Evolutionary conservation across 2,329 filamentous ascomycete genomes (phyloP).

Genomic region (Apiospora saccharicola): DNA sequence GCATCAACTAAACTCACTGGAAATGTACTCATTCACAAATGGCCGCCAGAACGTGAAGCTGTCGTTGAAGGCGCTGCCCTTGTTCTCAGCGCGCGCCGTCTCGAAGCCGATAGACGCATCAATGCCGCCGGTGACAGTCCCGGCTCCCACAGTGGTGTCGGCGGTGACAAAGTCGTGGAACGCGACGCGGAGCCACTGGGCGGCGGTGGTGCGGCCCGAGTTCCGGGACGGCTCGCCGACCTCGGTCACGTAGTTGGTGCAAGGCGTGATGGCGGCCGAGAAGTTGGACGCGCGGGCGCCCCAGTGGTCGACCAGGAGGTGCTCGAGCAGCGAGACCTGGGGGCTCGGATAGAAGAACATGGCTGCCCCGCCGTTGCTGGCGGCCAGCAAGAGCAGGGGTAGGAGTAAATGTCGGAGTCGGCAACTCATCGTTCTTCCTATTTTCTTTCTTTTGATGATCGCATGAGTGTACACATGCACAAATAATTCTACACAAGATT

Average conservation of each 20-base stretch:
- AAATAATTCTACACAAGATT: no score
- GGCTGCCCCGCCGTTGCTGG: slow-evolving; percentile 14
- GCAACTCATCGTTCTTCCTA: background rate
- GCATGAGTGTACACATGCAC: no score
- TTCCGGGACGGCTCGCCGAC: slow-evolving; percentile 33
- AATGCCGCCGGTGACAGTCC: slow-evolving; percentile 30
- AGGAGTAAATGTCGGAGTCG: background rate
- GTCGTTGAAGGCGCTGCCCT: slow-evolving; percentile 34
- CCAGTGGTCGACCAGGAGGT: slow-evolving; percentile 39
- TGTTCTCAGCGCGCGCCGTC: slow-evolving; percentile 33
- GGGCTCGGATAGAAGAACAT: slow-evolving; percentile 41
- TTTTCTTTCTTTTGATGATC: background rate
- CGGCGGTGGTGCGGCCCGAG: slow-evolving; percentile 36
- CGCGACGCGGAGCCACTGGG: slow-evolving; percentile 36
- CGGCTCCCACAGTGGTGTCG: slow-evolving; percentile 26
- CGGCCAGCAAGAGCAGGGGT: background rate
- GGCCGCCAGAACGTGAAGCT: slow-evolving; percentile 37
- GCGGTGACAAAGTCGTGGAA: slow-evolving; percentile 36
- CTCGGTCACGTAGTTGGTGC: slow-evolving; percentile 38
- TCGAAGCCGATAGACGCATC: slow-evolving; percentile 36
- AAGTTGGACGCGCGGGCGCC: slow-evolving; percentile 39
- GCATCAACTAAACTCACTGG: slow-evolving; percentile 33
- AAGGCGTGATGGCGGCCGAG: slow-evolving; percentile 39
- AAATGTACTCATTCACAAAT: slow-evolving; percentile 39
- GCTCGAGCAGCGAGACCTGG: slow-evolving; percentile 34